Evolutionary conservation across 73 alveolate species (phyloP).

Genomic region (Breviolum minutum): DNA sequence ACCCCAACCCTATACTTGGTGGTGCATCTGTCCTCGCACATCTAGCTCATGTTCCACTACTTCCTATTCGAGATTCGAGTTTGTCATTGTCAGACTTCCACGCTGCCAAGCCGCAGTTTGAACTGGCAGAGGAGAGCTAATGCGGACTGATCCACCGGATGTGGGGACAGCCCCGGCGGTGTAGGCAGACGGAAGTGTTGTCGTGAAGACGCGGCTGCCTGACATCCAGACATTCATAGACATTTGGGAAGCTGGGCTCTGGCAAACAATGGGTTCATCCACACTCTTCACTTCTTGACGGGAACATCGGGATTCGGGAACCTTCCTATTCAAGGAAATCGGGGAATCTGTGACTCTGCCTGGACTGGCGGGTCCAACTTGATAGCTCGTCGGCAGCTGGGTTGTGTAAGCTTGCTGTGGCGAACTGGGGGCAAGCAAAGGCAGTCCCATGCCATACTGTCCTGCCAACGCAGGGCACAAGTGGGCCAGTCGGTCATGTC

Average conservation of each 20-base stretch:
- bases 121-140: conserved; percentile 17
- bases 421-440: conserved; percentile 50
- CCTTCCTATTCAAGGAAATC: too few species aligned
- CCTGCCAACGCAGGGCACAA: conserved; percentile 15
- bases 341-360: background rate
- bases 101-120: conserved; percentile 27
- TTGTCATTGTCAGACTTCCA: too few species aligned
- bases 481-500: too few species aligned
- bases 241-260: too few species aligned
- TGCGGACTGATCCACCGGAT: conserved; percentile 72
- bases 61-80: too few species aligned
- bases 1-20: too few species aligned
- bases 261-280: too few species aligned
- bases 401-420: conserved; percentile 80
- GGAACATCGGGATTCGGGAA: too few species aligned
- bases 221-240: background rate
- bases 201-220: conserved; percentile 70
- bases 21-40: too few species aligned
- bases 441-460: conserved; percentile 37
- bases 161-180: conserved; percentile 32
- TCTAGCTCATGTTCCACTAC: too few species aligned
- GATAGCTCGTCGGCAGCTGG: conserved; percentile 66
- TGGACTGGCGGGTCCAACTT: conserved; percentile 29
- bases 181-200: conserved; percentile 63
- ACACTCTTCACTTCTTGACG: too few species aligned